phyloP scores from a whole-genome alignment of 2,329 filamentous ascomycete species.

The Ceratocystis cubensis region DNA sequence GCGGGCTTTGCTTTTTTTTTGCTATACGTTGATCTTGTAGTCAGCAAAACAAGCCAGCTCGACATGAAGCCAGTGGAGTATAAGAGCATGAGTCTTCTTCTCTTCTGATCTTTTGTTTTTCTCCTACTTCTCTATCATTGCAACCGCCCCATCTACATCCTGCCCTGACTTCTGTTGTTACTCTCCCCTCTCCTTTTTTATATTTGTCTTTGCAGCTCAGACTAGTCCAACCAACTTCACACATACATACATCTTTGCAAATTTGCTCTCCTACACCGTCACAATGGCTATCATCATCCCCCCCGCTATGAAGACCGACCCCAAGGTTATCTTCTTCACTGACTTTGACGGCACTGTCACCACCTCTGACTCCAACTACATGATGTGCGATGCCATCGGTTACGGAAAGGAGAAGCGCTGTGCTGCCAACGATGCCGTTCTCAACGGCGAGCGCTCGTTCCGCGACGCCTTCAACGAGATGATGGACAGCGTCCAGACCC shows the following conservation, averaged over 20 bases:
- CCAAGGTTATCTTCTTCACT: conserved; percentile 94
- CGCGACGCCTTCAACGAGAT: conserved; percentile 80
- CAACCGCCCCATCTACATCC: background rate
- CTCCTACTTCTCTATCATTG: conserved; percentile 9
- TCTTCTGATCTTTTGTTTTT: conserved; percentile 2
- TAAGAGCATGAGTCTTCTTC: conserved; percentile 18
- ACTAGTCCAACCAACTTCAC: background rate
- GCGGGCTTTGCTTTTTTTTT: background rate
- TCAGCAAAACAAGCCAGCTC: conserved; percentile 1
- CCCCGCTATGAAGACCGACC: conserved; percentile 44
- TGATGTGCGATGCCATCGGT: conserved; percentile 81
- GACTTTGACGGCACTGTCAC: conserved; percentile 98
- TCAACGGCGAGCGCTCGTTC: conserved; percentile 59
- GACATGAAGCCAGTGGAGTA: conserved; percentile 11
- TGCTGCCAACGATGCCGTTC: conserved; percentile 62
- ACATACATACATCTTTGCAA: conserved; percentile 9
- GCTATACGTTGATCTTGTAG: background rate
- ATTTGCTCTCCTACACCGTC: conserved; percentile 2
- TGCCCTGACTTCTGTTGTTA: background rate
- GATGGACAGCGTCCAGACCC: conserved; percentile 73
- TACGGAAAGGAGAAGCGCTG: conserved; percentile 61
- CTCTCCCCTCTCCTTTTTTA: background rate
- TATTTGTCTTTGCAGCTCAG: background rate
- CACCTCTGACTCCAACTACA: conserved; percentile 52
- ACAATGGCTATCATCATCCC: conserved; percentile 20